phyloP scores from a whole-genome alignment of 805 yeast genomes.

The Torulaspora gathmanii region DNA sequence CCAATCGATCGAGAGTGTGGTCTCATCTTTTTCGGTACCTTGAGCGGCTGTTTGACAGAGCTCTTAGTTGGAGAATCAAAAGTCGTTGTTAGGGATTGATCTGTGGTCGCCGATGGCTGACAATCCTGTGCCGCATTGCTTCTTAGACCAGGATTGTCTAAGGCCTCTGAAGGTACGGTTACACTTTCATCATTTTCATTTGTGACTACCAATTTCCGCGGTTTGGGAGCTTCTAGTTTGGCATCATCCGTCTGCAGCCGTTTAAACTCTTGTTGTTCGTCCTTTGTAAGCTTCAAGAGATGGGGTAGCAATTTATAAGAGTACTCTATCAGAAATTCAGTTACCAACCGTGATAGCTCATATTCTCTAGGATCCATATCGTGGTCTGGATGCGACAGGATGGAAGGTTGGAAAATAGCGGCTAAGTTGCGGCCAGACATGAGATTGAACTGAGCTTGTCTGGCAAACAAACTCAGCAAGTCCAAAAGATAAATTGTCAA shows the following conservation, averaged over 20 bases:
- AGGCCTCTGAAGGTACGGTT: slow-evolving; percentile 5
- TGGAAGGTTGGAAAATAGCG: slow-evolving; percentile 96
- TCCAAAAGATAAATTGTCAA: slow-evolving; percentile 82
- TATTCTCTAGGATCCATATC: slow-evolving; percentile 91
- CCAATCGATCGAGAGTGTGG: slow-evolving; percentile 35
- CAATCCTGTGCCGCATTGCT: not conserved
- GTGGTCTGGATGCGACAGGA: slow-evolving; percentile 85
- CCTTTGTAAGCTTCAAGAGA: slow-evolving; percentile 36
- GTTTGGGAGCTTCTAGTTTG: slow-evolving; percentile 7
- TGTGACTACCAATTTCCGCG: slow-evolving; percentile 12
- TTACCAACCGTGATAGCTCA: slow-evolving; percentile 76
- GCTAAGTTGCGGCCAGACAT: slow-evolving; percentile 94
- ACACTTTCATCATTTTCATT: slow-evolving; percentile 11
- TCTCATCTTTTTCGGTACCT: slow-evolving; percentile 20
- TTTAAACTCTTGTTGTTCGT: slow-evolving; percentile 17
- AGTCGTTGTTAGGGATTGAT: not conserved
- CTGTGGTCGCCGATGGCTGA: not conserved
- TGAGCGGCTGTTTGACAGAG: slow-evolving; percentile 5
- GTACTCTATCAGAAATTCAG: slow-evolving; percentile 84
- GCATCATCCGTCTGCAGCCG: not conserved
- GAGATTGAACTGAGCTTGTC: slow-evolving; percentile 67
- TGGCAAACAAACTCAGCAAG: slow-evolving; percentile 76
- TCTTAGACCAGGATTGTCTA: slow-evolving; percentile 8
- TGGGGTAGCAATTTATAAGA: slow-evolving; percentile 71
- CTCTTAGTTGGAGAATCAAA: slow-evolving; percentile 6